Conservation (phyloP, 1,284 basidiomycete species). For the Boletus holoroseus region DNA sequence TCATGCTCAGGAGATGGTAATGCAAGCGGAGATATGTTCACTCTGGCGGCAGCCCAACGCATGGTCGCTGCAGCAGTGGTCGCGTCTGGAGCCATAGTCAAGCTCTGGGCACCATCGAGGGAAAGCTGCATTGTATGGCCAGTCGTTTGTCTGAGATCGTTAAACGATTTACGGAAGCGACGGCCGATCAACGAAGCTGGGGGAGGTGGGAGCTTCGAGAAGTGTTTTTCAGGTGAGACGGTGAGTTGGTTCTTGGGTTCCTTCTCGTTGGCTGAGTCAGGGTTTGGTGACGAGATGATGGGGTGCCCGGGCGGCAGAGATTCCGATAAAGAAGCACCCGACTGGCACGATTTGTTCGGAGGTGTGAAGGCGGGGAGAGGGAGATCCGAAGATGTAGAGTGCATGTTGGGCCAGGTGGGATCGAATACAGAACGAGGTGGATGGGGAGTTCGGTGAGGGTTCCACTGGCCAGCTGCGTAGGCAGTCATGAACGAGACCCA, state of each 20-base stretch:
- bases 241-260: constrained; percentile 23
- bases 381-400: constrained; percentile 8
- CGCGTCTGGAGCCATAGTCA: constrained; percentile 44
- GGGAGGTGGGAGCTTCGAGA: constrained; percentile 27
- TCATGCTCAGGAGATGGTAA: constrained; percentile 85
- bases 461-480: constrained; percentile 76
- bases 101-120: constrained; percentile 27
- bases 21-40: constrained; percentile 72
- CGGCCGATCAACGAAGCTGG: constrained; percentile 29
- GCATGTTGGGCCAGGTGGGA: constrained; percentile 18
- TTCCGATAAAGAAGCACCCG: constrained; percentile 14
- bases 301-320: constrained; percentile 4
- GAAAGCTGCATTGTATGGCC: constrained; percentile 26
- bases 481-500: constrained; percentile 75
- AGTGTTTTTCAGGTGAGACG: constrained; percentile 29
- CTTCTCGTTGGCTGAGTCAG: constrained; percentile 20
- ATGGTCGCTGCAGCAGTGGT: constrained; percentile 76
- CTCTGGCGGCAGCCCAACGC: constrained; percentile 72
- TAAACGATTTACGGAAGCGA: constrained; percentile 56
- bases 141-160: constrained; percentile 39
- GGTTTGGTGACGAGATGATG: constrained; percentile 8
- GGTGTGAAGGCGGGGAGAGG: constrained; percentile 1
- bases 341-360: constrained; percentile 11
- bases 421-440: constrained; percentile 45
- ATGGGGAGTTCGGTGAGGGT: constrained; percentile 69